These are phyloP conservation scores for Ustilago lituana DNA, from an alignment of 1,284 basidiomycete genomes.

Conservation along the genomic window DNA sequence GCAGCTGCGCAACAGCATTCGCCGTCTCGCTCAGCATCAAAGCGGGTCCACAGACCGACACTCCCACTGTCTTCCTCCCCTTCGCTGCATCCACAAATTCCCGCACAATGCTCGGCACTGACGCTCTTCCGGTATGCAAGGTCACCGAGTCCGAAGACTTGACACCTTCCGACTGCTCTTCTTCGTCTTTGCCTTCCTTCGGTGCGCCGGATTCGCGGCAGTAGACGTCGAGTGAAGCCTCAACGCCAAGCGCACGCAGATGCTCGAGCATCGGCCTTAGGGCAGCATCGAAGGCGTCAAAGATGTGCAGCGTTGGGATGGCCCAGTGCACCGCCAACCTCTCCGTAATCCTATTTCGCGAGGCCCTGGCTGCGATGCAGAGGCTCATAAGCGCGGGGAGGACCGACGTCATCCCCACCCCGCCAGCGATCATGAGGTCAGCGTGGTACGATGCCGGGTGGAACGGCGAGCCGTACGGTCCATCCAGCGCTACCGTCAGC, in stretches of 20 bases:
- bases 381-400: slow-evolving; percentile 41
- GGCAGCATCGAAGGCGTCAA: slow-evolving; percentile 20
- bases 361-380: slow-evolving; percentile 16
- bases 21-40: slow-evolving; percentile 44
- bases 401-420: slow-evolving; percentile 49
- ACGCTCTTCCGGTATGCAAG: slow-evolving; percentile 13
- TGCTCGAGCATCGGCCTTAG: slow-evolving; percentile 27
- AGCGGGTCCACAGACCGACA: slow-evolving; percentile 45
- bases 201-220: neutral
- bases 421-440: slow-evolving; percentile 47
- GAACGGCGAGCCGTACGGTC: slow-evolving; percentile 52
- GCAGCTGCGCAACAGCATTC: slow-evolving; percentile 25
- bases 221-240: slow-evolving; percentile 32
- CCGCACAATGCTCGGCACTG: slow-evolving; percentile 5
- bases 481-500: slow-evolving; percentile 41
- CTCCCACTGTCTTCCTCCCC: slow-evolving; percentile 8
- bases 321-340: slow-evolving; percentile 30
- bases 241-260: slow-evolving; percentile 14
- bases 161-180: too few species aligned
- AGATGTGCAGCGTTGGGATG: slow-evolving; percentile 9
- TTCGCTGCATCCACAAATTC: slow-evolving; percentile 9
- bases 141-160: too few species aligned
- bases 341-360: slow-evolving; percentile 4
- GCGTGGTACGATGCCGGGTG: slow-evolving; percentile 29
- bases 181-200: neutral